Evolutionary conservation across 2,329 filamentous ascomycete species (phyloP), one percentile per base, ranked within the genome.

Genomic region (Penicillium aurantiogriseum): DNA sequence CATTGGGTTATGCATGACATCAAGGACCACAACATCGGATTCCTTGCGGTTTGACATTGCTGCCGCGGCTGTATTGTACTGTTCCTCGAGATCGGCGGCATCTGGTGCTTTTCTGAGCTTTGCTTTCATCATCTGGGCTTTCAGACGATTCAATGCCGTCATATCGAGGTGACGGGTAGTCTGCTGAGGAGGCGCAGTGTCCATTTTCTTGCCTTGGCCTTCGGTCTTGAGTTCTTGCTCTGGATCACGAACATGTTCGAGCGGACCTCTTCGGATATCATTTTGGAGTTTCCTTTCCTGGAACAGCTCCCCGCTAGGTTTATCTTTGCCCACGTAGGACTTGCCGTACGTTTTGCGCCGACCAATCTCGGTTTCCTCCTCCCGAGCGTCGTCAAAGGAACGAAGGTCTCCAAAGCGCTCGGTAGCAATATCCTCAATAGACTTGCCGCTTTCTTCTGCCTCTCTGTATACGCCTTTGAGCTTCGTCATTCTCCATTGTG

Each of bases 401-500:
- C 87, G 84, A 17, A 99, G 71, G 63, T 85, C 86, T 2, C 92
- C 93, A 69, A 89, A 97, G 13, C 91, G 83, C 65, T 96, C 89
- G 38, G 89, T 67, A 0, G 92, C 94, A 48, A 97, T 80, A 1
- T 96, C 90, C 7, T 97, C 93, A 0, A 95, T 81, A 0, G 84
- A 68, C n/a, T 82, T 82, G 0, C 87, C 87, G 0, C 80, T 87
- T 66, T 94, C 88, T 64, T 95, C 83, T 0, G 92, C 91, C 53
- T 88, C 83, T 27, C 85, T 84, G 73, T 96, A 96, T 2, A 96
- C 90, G 11, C 87, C 89, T 63, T 89, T 92, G 33, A 99, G 84
- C 74, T 92, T 97, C 6, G 89, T 96, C 92, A 99, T 96, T 49
- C 95, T 88, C 94, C 95, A 99, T 67, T 91, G 85, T 15, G 92